Conservation (phyloP, 768 basidiomycete genomes). For the Botryobasidium botryosum region DNA sequence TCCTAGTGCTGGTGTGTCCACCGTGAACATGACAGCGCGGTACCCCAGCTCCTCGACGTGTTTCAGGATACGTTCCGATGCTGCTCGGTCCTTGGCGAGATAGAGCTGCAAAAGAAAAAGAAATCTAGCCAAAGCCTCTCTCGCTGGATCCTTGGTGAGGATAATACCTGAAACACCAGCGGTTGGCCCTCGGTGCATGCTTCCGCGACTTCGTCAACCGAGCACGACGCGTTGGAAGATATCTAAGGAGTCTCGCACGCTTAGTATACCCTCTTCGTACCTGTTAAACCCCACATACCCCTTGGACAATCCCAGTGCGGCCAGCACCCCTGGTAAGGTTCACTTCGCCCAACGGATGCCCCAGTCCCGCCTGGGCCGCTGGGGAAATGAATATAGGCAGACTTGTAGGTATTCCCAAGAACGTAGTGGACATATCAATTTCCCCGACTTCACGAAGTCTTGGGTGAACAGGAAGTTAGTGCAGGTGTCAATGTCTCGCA, state of each 20-base stretch:
- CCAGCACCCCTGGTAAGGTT: constrained; percentile 30
- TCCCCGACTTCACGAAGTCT: constrained; percentile 17
- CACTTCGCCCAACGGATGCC: constrained; percentile 34
- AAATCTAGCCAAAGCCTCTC: neutral
- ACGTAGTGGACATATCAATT: constrained; percentile 19
- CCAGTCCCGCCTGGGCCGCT: constrained; percentile 27
- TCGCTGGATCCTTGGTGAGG: neutral
- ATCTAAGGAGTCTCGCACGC: no score
- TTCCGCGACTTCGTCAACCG: constrained; percentile 10
- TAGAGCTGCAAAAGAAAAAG: constrained; percentile 33
- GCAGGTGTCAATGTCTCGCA: no score
- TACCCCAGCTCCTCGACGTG: constrained; percentile 60
- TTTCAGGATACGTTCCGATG: constrained; percentile 51
- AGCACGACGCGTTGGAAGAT: constrained; percentile 10
- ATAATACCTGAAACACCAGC: constrained; percentile 11
- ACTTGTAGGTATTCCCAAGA: constrained; percentile 17
- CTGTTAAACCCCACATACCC: constrained; percentile 20
- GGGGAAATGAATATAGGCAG: constrained; percentile 28
- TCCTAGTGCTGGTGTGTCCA: constrained; percentile 70
- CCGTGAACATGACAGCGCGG: constrained; percentile 81
- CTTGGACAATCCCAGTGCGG: constrained; percentile 28
- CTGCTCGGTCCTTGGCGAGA: constrained; percentile 50
- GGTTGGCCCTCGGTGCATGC: constrained; percentile 8
- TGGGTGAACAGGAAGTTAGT: neutral
- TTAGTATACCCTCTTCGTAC: neutral